phyloP scores from a whole-genome alignment of 306 rosid species.

The Dalbergia cochinchinensis region DNA sequence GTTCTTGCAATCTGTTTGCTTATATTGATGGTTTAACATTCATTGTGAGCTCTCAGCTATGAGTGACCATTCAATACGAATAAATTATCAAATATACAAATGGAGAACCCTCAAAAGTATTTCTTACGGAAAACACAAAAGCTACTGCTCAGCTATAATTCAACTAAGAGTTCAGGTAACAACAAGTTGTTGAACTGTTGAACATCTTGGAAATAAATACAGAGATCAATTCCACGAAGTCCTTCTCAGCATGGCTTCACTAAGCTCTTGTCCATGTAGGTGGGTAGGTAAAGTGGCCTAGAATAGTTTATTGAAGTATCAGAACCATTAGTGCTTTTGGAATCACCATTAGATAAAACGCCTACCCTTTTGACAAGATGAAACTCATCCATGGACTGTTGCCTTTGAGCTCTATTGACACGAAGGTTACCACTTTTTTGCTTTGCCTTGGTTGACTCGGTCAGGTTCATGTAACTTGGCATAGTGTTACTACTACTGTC shows the following conservation, averaged over 20 bases:
- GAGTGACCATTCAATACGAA: conserved; percentile 10
- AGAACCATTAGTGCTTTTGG: conserved; percentile 81
- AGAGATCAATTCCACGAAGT: conserved; percentile 31
- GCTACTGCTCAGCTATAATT: conserved; percentile 33
- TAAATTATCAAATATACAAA: conserved; percentile 39
- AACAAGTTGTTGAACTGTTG: conserved; percentile 78
- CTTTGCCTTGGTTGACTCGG: conserved; percentile 89
- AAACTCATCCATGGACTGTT: conserved; percentile 96
- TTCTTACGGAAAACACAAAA: conserved; percentile 42
- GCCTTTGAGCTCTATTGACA: conserved; percentile 75
- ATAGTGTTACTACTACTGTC: conserved; percentile 59
- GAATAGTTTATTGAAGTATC: conserved; percentile 74
- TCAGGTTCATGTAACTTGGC: conserved; percentile 90
- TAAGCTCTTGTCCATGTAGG: conserved; percentile 60
- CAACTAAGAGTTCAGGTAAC: conserved; percentile 50
- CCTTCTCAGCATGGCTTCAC: conserved; percentile 52
- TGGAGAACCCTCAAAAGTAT: conserved; percentile 30
- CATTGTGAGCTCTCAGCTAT: background rate
- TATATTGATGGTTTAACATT: background rate
- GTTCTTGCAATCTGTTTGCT: background rate
- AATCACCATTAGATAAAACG: conserved; percentile 72
- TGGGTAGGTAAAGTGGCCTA: conserved; percentile 65
- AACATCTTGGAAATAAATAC: conserved; percentile 48
- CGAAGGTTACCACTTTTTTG: conserved; percentile 49
- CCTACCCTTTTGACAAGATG: conserved; percentile 75